Base-by-base conservation (phyloP, 208 protist species). In the Acanthamoeba sp. region DNA sequence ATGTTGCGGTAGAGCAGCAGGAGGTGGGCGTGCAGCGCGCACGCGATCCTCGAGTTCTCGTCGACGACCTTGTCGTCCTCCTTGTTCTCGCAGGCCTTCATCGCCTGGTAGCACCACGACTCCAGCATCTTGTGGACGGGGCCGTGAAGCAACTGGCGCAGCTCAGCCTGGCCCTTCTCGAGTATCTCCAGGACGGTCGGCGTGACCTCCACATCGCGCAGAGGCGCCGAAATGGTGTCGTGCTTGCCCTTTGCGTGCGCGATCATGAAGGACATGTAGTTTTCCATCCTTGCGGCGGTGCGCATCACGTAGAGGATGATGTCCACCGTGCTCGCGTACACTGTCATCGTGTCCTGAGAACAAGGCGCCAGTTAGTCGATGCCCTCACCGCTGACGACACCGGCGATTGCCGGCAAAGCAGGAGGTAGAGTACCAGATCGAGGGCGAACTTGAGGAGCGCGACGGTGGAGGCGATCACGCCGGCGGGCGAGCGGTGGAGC, bases 401-500 rank as follows among this genome's bases (percentile, higher is more conserved):
- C n/a, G n/a, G 20, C 18, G 27, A 34, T 24, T 20, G 20, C 16
- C 16, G 71, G 34, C 32, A 91, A 71, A 40, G 59, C 45, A n/a
- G n/a, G n/a, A n/a, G n/a, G n/a, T n/a, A n/a, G n/a, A n/a, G 59
- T 71, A 91, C 95, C 50, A 96, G 66, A 82, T 96, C 94, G 48
- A 94, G 34, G 29, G 94, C 96, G 12, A 95, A 90, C 50, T 57
- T 84, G 38, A 96, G 45, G 6, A 97, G 85, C 14, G 24, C 2
- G 9, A 96, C 29, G 32, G 95, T 32, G n/a, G 94, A 50, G 3
- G 27, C 55, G 34, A 94, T 76, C 24, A 98, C 95, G 6, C 94
- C 94, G 16, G 78, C 78, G 42, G 98, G 98, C 1, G 96, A 97
- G 57, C 96, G 90, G 14, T 91, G 87, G 32, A 99, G 95, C 92